phyloP scores from a whole-genome alignment of 257 asterid genomes.

The Capsicum baccatum region DNA sequence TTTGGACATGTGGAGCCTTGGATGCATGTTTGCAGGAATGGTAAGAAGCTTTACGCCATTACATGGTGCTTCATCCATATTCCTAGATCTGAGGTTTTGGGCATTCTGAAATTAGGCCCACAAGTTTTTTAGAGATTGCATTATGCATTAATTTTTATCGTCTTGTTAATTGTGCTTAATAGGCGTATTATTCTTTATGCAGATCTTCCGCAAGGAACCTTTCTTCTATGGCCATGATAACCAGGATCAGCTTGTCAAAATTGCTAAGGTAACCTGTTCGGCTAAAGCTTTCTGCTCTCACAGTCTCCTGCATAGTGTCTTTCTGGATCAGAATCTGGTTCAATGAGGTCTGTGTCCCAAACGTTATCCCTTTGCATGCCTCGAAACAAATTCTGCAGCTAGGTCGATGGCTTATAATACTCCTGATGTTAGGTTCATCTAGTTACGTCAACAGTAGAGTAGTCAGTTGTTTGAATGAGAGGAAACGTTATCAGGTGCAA shows the following conservation, averaged over 20 bases:
- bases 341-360: constrained; percentile 5
- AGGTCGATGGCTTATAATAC: neutral
- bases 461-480: neutral
- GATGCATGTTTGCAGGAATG: constrained; percentile 46
- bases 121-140: neutral
- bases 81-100: neutral
- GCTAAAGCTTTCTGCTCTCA: neutral
- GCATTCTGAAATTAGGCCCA: neutral
- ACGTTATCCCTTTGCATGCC: neutral
- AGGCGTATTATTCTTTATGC: constrained; percentile 12
- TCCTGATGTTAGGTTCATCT: neutral
- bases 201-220: constrained; percentile 38
- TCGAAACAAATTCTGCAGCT: neutral
- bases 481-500: neutral
- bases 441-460: neutral
- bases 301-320: neutral
- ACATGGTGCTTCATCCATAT: neutral
- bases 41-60: constrained; percentile 28
- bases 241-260: constrained; percentile 35
- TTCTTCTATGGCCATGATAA: constrained; percentile 38
- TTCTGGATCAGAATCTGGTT: neutral
- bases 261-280: constrained; percentile 31
- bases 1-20: constrained; percentile 45
- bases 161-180: constrained; percentile 14
- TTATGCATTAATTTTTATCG: neutral